Percentiles rank a stretch among this genome's conserved stretches.
These are phyloP conservation scores for Diaporthe aspalathi DNA, from an alignment of 2,329 filamentous ascomycete species.

Conservation along the genomic window DNA sequence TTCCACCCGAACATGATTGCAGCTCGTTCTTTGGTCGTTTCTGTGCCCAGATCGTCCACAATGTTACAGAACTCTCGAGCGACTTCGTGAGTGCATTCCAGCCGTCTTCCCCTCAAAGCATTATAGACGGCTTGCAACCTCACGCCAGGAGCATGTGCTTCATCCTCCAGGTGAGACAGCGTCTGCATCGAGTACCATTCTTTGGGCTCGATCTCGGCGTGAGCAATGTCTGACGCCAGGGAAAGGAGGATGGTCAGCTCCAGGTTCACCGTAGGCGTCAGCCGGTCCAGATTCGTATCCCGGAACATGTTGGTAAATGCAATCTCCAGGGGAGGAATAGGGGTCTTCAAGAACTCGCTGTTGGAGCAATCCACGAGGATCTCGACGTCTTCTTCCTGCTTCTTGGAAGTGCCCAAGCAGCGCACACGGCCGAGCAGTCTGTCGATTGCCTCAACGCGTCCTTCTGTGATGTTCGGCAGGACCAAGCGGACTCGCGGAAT, in stretches of 20 bases:
- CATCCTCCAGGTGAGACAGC: conserved; percentile 38
- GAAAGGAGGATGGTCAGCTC: conserved; percentile 39
- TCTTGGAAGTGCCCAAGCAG: conserved; percentile 32
- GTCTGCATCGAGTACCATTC: conserved; percentile 40
- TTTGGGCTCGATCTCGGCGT: conserved; percentile 33
- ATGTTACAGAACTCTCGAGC: conserved; percentile 74
- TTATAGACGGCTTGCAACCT: conserved; percentile 63
- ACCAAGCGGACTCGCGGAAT: conserved; percentile 37
- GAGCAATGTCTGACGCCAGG: conserved; percentile 39
- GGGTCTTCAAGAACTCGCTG: conserved; percentile 28
- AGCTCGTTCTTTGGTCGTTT: conserved; percentile 69
- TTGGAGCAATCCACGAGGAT: conserved; percentile 37
- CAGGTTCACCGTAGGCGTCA: conserved; percentile 39
- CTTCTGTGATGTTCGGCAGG: conserved; percentile 35
- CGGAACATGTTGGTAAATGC: conserved; percentile 34
- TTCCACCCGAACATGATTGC: conserved; percentile 61
- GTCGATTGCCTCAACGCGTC: conserved; percentile 34
- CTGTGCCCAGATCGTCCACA: conserved; percentile 71
- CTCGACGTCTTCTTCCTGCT: conserved; percentile 34
- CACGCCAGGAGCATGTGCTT: conserved; percentile 34
- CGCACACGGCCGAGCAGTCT: conserved; percentile 34
- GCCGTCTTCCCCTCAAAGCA: conserved; percentile 63
- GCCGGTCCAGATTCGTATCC: conserved; percentile 38
- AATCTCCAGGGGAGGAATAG: conserved; percentile 34
- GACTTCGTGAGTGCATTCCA: conserved; percentile 76